Evolutionary conservation across 164 flowering plant species (phyloP).

Genomic region (Vitis rupestris): DNA sequence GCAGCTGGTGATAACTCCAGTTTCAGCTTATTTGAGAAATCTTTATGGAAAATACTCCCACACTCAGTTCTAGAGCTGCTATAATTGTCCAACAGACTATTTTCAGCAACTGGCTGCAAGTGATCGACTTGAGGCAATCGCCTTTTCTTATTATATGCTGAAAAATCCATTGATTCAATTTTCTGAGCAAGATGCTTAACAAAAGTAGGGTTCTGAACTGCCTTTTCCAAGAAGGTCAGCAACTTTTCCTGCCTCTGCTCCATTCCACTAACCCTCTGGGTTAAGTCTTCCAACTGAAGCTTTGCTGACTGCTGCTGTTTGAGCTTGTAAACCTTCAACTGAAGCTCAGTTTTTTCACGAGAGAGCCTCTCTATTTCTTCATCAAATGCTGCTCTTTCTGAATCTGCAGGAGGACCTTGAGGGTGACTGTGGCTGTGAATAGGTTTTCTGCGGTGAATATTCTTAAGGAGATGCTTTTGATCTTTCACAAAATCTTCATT

Average conservation of each 20-base stretch:
- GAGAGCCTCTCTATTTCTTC: slow-evolving; percentile 81
- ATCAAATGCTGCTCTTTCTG: slow-evolving; percentile 78
- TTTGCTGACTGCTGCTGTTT: slow-evolving; percentile 53
- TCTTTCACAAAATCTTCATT: slow-evolving; percentile 87
- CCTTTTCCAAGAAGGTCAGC: slow-evolving; percentile 50
- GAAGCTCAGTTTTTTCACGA: slow-evolving; percentile 61
- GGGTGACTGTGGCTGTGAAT: slow-evolving; percentile 94
- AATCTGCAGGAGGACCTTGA: slow-evolving; percentile 55
- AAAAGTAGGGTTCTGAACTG: slow-evolving; percentile 58
- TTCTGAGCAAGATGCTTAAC: slow-evolving; percentile 59
- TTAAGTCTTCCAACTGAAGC: slow-evolving; percentile 59
- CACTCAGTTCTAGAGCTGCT: slow-evolving; percentile 51
- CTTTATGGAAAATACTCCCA: slow-evolving; percentile 54
- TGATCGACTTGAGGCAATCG: slow-evolving; percentile 54
- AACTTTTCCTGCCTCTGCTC: slow-evolving; percentile 71
- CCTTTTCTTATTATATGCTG: slow-evolving; percentile 76
- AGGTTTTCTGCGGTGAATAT: slow-evolving; percentile 85
- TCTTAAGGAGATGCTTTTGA: slow-evolving; percentile 87
- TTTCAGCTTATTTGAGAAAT: slow-evolving; percentile 64
- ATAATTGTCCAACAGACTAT: slow-evolving; percentile 44
- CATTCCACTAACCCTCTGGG: slow-evolving; percentile 45
- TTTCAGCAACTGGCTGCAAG: slow-evolving; percentile 41
- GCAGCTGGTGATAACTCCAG: slow-evolving; percentile 82
- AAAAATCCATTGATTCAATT: slow-evolving; percentile 63
- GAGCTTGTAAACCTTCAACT: slow-evolving; percentile 43